Conservation (phyloP, 345 rosid genomes). For the Camelina laxa region DNA sequence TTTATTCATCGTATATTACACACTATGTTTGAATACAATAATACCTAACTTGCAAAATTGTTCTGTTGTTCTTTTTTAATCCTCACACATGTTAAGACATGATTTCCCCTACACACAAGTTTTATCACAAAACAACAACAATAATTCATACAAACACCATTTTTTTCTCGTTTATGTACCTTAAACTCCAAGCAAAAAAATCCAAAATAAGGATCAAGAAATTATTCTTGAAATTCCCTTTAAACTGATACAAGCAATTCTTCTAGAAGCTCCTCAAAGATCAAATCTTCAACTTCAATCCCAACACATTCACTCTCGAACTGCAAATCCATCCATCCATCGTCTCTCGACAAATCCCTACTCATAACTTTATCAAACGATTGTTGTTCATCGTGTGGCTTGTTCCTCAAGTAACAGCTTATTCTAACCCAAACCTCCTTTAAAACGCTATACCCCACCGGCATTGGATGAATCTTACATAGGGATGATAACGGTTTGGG, state of each 20-base stretch:
- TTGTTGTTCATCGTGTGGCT: constrained; percentile 45
- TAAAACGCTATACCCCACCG: constrained; percentile 58
- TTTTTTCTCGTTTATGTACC: constrained; percentile 28
- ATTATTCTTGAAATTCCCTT: neutral
- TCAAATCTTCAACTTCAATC: constrained; percentile 69
- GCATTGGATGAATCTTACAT: constrained; percentile 62
- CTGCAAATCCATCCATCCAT: constrained; percentile 87
- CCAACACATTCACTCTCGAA: constrained; percentile 72
- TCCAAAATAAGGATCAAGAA: neutral
- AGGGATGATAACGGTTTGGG: constrained; percentile 60
- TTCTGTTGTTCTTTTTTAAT: neutral
- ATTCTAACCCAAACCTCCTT: constrained; percentile 73
- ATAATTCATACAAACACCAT: constrained; percentile 9
- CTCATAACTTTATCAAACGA: constrained; percentile 52
- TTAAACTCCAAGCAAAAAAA: constrained; percentile 33
- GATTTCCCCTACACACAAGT: neutral
- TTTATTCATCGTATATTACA: neutral
- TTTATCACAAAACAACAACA: neutral
- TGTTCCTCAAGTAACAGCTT: constrained; percentile 55
- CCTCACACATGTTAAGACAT: neutral
- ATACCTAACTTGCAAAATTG: neutral
- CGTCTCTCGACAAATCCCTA: constrained; percentile 57
- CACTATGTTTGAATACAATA: neutral
- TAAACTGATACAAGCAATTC: constrained; percentile 45
- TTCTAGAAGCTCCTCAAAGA: constrained; percentile 72